These are phyloP conservation scores for Cymodocea nodosa DNA, from an alignment of 116 monocot genomes.

Conservation along the genomic window DNA sequence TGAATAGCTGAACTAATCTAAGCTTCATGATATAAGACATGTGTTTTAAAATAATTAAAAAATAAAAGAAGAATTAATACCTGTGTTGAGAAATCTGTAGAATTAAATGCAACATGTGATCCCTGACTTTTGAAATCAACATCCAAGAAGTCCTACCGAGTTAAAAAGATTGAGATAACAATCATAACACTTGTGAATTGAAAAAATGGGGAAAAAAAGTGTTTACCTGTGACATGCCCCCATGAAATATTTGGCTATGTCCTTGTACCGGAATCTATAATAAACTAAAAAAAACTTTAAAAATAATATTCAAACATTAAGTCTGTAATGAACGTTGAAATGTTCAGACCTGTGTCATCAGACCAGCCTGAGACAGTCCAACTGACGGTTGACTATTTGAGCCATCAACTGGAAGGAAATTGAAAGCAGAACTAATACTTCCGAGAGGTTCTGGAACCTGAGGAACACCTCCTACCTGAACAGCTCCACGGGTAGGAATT, in stretches of 20 bases:
- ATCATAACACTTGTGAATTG: neutral
- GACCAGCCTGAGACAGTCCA: conserved; percentile 64
- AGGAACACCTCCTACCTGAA: conserved; percentile 77
- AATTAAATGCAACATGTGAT: conserved; percentile 93
- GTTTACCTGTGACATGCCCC: conserved; percentile 98
- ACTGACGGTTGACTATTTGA: too few relatives aligned
- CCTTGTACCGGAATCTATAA: conserved; percentile 80
- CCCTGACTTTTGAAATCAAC: conserved; percentile 99
- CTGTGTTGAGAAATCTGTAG: conserved; percentile 88
- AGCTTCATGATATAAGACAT: too few relatives aligned
- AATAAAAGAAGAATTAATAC: conserved; percentile 21
- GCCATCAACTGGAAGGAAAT: conserved; percentile 53
- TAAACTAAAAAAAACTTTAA: neutral
- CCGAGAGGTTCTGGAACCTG: conserved; percentile 51
- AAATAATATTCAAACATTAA: neutral
- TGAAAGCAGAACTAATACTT: conserved; percentile 50
- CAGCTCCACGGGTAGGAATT: conserved; percentile 79
- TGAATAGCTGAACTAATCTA: too few relatives aligned
- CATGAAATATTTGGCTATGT: conserved; percentile 76
- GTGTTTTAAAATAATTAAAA: neutral
- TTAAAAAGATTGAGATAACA: neutral
- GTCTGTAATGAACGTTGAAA: neutral
- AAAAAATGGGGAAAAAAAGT: neutral
- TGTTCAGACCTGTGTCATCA: conserved; percentile 88
- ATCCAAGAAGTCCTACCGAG: conserved; percentile 23